phyloP scores from a whole-genome alignment of 2,329 filamentous ascomycete genomes.

The Colletotrichum simmondsii region DNA sequence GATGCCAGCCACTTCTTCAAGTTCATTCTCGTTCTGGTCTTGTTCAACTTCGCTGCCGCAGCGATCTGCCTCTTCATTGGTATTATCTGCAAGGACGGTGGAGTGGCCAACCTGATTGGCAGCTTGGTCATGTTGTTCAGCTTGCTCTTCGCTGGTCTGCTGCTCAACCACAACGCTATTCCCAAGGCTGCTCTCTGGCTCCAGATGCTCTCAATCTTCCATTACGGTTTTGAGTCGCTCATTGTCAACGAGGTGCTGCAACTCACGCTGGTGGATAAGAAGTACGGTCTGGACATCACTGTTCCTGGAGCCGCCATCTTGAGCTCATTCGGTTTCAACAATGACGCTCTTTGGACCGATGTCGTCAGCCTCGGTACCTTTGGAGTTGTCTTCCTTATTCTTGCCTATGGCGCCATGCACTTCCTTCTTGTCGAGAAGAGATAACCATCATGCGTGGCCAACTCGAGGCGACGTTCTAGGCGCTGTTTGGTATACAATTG shows the following conservation, averaged over 20 bases:
- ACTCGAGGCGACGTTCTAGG: neutral
- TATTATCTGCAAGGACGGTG: conserved; percentile 90
- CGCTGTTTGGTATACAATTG: conserved; percentile 23
- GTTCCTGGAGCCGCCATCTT: conserved; percentile 94
- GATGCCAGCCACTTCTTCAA: conserved; percentile 87
- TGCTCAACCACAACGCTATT: conserved; percentile 95
- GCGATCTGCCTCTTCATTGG: conserved; percentile 96
- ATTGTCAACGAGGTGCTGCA: conserved; percentile 97
- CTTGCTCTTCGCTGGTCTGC: conserved; percentile 89
- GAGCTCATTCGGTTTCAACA: conserved; percentile 94
- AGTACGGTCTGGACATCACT: conserved; percentile 96
- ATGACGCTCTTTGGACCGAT: conserved; percentile 86
- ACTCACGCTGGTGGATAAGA: conserved; percentile 89
- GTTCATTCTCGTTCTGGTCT: conserved; percentile 89
- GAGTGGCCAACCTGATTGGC: conserved; percentile 92
- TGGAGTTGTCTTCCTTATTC: conserved; percentile 82
- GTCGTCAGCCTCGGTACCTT: conserved; percentile 85
- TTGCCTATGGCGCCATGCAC: conserved; percentile 95
- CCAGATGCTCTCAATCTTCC: conserved; percentile 95
- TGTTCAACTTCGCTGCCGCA: conserved; percentile 96
- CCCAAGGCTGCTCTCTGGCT: conserved; percentile 88
- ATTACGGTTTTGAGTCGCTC: conserved; percentile 95
- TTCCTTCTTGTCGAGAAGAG: conserved; percentile 90
- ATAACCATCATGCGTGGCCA: conserved; percentile 49
- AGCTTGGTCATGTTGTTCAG: conserved; percentile 98